Conservation (phyloP, 2,329 filamentous ascomycete genomes). For the Lachnellula cervina region DNA sequence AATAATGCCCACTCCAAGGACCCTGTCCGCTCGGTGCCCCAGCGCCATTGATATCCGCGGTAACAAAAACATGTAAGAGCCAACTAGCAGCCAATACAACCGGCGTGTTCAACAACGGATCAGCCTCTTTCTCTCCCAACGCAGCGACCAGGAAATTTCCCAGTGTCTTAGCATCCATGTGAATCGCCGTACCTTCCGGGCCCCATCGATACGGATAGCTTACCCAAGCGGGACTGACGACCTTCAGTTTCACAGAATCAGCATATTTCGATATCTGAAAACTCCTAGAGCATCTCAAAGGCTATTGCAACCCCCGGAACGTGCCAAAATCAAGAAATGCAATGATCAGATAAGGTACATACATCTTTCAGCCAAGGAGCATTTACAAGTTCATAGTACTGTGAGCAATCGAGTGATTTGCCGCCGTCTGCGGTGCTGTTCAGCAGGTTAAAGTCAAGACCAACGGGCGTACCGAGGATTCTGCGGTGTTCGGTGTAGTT, state of each 20-base stretch:
- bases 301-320: no score
- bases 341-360: no score
- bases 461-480: conserved; percentile 15
- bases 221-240: conserved; percentile 17
- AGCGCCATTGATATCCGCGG: conserved; percentile 21
- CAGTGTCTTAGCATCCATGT: conserved; percentile 17
- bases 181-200: conserved; percentile 19
- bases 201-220: conserved; percentile 23
- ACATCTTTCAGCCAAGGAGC: conserved; percentile 17
- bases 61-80: conserved; percentile 22
- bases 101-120: conserved; percentile 10
- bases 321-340: no score
- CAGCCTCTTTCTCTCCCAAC: conserved; percentile 9
- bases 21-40: conserved; percentile 14
- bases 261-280: no score
- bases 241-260: background rate
- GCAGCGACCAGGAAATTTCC: conserved; percentile 15
- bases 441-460: conserved; percentile 19
- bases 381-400: conserved; percentile 14
- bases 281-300: no score
- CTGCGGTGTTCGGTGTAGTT: conserved; percentile 19
- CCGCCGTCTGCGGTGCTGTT: conserved; percentile 19
- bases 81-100: conserved; percentile 15
- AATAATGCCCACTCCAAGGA: conserved; percentile 21
- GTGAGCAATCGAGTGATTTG: conserved; percentile 6